phyloP scores from a whole-genome alignment of 495 filamentous ascomycete genomes.

The Terfezia boudieri region DNA sequence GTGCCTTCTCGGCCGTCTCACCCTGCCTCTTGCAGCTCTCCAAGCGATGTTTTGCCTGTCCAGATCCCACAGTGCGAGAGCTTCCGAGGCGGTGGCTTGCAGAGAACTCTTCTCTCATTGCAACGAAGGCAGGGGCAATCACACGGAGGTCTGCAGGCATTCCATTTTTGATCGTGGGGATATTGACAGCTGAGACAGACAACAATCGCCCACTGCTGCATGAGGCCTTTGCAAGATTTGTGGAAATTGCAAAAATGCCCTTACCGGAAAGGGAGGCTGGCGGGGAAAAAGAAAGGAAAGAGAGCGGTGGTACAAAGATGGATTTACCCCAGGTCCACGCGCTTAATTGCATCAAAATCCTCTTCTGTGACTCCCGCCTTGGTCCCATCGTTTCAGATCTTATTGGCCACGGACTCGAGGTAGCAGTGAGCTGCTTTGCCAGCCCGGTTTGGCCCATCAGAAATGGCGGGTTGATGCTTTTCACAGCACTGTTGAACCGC shows the following conservation, averaged over 20 bases:
- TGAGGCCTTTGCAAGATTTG: slow-evolving; percentile 17
- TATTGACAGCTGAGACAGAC: slow-evolving; percentile 37
- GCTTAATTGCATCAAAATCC: slow-evolving; percentile 70
- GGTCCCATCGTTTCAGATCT: slow-evolving; percentile 39
- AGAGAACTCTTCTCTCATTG: slow-evolving; percentile 1
- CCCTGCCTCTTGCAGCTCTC: slow-evolving; percentile 70
- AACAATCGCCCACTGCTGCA: slow-evolving; percentile 30
- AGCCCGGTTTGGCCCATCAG: slow-evolving; percentile 65
- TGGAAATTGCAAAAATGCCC: slow-evolving; percentile 27
- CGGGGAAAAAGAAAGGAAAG: slow-evolving; percentile 11
- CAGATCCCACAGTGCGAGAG: slow-evolving; percentile 23
- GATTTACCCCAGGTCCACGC: slow-evolving; percentile 83
- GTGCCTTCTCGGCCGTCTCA: slow-evolving; percentile 82
- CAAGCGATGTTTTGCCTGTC: slow-evolving; percentile 31
- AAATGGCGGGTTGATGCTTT: slow-evolving; percentile 76
- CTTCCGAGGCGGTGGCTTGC: slow-evolving; percentile 19
- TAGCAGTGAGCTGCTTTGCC: slow-evolving; percentile 51
- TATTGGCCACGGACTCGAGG: slow-evolving; percentile 45
- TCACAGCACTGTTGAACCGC: slow-evolving; percentile 57
- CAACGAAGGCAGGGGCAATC: slow-evolving; percentile 22
- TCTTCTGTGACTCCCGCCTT: slow-evolving; percentile 58
- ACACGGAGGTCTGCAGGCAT: slow-evolving; percentile 84
- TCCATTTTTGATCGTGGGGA: slow-evolving; percentile 57
- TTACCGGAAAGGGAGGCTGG: not conserved
- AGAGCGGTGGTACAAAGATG: slow-evolving; percentile 22